phyloP scores from a whole-genome alignment of 2,329 filamentous ascomycete genomes.

The Pseudohalonectria lignicola region DNA sequence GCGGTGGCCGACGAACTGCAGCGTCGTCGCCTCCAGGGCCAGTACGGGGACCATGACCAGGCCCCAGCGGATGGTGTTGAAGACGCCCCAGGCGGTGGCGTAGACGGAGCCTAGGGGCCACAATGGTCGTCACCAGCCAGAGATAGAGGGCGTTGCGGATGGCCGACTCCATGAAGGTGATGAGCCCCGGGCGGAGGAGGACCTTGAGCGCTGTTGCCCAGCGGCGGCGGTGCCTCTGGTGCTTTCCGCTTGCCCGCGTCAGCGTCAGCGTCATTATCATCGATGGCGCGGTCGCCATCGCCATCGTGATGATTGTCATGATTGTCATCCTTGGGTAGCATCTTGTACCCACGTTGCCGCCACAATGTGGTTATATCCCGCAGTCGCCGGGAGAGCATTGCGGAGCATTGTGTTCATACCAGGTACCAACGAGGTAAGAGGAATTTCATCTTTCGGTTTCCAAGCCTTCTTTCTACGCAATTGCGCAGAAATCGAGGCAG shows the following conservation, averaged over 20 bases:
- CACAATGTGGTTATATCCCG: too few species aligned
- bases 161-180: conserved; percentile 53
- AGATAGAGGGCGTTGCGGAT: conserved; percentile 60
- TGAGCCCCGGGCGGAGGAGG: conserved; percentile 43
- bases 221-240: too few species aligned
- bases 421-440: too few species aligned
- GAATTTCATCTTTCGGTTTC: too few species aligned
- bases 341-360: too few species aligned
- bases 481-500: too few species aligned
- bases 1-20: conserved; percentile 54
- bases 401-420: too few species aligned
- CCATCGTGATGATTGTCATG: too few species aligned
- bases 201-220: conserved; percentile 38
- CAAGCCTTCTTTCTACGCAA: too few species aligned
- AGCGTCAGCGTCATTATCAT: conserved; percentile 8
- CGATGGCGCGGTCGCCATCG: too few species aligned
- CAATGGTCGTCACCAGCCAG: conserved; percentile 56
- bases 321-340: too few species aligned
- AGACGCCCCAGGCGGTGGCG: conserved; percentile 63
- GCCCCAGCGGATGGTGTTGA: conserved; percentile 65
- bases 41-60: conserved; percentile 64
- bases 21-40: conserved; percentile 51
- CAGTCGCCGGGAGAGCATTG: too few species aligned
- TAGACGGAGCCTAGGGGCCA: conserved; percentile 53
- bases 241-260: conserved; percentile 7